Evolutionary conservation across 2,329 filamentous ascomycete species (phyloP), one percentile per base, ranked within the genome.

Genomic region (Amauroascus verrucosus): DNA sequence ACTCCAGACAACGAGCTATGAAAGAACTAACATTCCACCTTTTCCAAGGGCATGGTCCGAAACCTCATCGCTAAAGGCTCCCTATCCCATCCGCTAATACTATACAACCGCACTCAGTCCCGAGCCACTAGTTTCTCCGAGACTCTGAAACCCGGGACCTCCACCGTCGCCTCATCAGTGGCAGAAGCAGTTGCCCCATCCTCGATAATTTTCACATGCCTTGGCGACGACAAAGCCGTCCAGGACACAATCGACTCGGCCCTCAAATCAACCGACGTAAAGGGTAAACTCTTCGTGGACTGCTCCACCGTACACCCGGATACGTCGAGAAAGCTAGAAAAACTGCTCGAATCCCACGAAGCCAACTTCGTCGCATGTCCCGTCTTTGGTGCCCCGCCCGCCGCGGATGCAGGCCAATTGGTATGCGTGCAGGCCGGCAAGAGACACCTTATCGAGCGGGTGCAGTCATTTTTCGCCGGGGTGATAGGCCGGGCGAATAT

Each of bases 251-350:
- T 88, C 56, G 68, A 76, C 40, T 65, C 75, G 2, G 78, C 84
- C 28, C 70, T 88, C 2, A 13, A 57, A 5, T 62, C 77, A 46
- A 64, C 70, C 16, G 72, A 81, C 54, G 70, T 86, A 16, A 75
- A 75, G 26, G 82, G 81, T 57, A 95, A 95, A 72, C 73, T 93
- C 14, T 83, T 95, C 60, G 78, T 95, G 30, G 89, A 95, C 65
- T 90, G 85, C 75, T 93, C 87, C 2, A 95, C 89, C 24, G 80
- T 95, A 33, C 86, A 93, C 67, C 89, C 90, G 0, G 84, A 90
- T 53, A 88, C 86, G 3, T 86, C 86, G 1, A 79, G 86, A 56
- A 75, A 75, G 24, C 69, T 88, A 2, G 83, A 83, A 24, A 74
- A 80, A 60, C 73, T 69, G 24, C 72, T 85, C 56, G 72, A 73